Evolutionary conservation across 768 basidiomycete genomes (phyloP), one percentile per base, ranked within the genome.

Genomic region (Amanita fuliginea): DNA sequence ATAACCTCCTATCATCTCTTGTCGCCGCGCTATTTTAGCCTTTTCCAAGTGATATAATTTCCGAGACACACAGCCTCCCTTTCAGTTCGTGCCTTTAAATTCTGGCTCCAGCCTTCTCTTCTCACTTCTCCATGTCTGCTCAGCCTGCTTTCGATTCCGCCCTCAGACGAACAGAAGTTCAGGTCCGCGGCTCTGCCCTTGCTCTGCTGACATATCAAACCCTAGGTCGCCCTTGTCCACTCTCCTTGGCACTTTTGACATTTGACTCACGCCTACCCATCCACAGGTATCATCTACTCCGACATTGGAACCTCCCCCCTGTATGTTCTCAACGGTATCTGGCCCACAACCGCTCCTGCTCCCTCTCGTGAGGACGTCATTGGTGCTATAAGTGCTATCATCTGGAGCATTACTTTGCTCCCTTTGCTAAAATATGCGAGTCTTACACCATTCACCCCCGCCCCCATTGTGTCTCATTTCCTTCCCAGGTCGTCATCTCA

Each of bases 311-410:
- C 81, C 0, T 79, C 76, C 0, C 80, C 81, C 0, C 60, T 83
- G 11, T 84, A 84, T 60, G 75, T 78, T 2, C 59, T 83, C 24
- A 82, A 81, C 56, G 80, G 80, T 7, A 74, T 84, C 11, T 84
- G 78, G 75, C 69, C 78, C 2, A 34, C 74, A 1, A 48, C 55
- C 4, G 75, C 74, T 0, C 67, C 69, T 11, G 58, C 67, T 0
- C 82, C 81, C 0, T 62, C 72, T 0, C 55, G 65, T 46, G 81
- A 86, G 52, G 81, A 83, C 57, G 62, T 82, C 13, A 75, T 86
- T 45, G 81, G 82, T 0, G 76, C 74, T 4, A 54, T 83, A 41
- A 77, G 74, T 51, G 78, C 80, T 16, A 81, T 84, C 50, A 57
- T 84, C 32, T 84, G 81, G 82, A 62, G 80, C 2, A 59, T 86